Evolutionary conservation across 441 rosid genomes (phyloP), one percentile per base, ranked within the genome.

Genomic region (Rhodomyrtus psidioides): DNA sequence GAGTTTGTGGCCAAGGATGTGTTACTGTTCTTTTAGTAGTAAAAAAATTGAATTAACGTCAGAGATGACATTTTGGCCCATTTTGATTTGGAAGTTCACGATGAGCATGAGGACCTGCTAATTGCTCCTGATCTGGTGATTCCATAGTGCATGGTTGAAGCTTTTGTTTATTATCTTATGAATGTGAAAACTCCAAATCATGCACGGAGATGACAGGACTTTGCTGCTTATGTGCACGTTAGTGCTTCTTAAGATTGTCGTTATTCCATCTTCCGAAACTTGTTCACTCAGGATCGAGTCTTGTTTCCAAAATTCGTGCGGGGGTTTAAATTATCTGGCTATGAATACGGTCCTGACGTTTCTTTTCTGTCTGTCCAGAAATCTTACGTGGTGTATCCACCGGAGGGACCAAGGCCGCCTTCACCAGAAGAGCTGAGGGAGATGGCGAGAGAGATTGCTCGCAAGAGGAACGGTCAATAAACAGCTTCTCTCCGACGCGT

Each of bases 351-450:
- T 34, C 34, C n/a, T 82, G 27, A 53, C 12, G 24, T 83, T 87
- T 70, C 81, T 83, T 28, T 57, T 85, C 85, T 87, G 84, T 42
- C 84, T 79, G 44, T 91, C 93, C 84, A 96, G 98, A 95, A 91
- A 70, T 92, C 97, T 16, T 97, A 97, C 76, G 76, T 96, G 54
- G 97, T 94, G 3, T 94, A 94, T 88, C 98, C 98, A 13, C 90
- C 94, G 9, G 94, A 93, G 84, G 95, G 87, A 84, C 92, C 90
- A 30, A 91, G 93, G 82, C 98, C 98, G n/a, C 98, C 91, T 53
- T 91, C 98, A 5, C 97, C 98, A 0, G 98, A 96, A 86, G 98
- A 97, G 87, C 85, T 96, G 7, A 93, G 98, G 88, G 98, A 95
- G 87, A 94, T 92, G 96, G 98, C 97, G 2, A 90, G 96, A 82